Conservation (phyloP, 1,139 yeast species). For the Suhomyces coccinellae region DNA sequence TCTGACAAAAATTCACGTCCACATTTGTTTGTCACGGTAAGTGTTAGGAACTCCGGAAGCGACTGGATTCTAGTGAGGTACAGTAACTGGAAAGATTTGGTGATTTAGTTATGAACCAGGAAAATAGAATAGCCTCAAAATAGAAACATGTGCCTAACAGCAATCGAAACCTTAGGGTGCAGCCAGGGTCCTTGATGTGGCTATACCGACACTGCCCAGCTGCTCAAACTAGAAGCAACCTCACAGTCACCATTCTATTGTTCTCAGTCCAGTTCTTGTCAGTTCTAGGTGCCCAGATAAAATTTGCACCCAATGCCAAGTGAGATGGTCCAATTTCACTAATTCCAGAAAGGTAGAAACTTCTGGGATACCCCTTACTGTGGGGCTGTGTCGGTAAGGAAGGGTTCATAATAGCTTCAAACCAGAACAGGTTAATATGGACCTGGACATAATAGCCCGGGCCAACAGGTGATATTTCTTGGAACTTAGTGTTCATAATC, state of each 20-base stretch:
- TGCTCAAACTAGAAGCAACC: not conserved
- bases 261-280: not conserved
- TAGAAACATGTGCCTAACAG: no score
- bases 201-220: no score
- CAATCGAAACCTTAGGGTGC: no score
- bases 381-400: conserved; percentile 1
- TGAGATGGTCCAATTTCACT: no score
- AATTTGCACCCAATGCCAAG: conserved; percentile 2
- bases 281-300: not conserved
- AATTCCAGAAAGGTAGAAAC: not conserved
- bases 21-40: no score
- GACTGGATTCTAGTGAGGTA: no score
- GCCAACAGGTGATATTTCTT: conserved; percentile 1
- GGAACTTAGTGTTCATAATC: conserved; percentile 6
- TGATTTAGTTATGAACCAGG: no score
- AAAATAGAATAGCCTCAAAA: no score
- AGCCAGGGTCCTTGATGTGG: no score
- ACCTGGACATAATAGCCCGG: not conserved
- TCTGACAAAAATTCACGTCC: no score
- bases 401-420: conserved; percentile 2
- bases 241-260: not conserved
- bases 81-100: no score
- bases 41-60: no score
- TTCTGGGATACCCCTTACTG: not conserved
- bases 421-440: not conserved